phyloP scores from a whole-genome alignment of 2,329 filamentous ascomycete genomes.

The Phaeosphaeria sp. region DNA sequence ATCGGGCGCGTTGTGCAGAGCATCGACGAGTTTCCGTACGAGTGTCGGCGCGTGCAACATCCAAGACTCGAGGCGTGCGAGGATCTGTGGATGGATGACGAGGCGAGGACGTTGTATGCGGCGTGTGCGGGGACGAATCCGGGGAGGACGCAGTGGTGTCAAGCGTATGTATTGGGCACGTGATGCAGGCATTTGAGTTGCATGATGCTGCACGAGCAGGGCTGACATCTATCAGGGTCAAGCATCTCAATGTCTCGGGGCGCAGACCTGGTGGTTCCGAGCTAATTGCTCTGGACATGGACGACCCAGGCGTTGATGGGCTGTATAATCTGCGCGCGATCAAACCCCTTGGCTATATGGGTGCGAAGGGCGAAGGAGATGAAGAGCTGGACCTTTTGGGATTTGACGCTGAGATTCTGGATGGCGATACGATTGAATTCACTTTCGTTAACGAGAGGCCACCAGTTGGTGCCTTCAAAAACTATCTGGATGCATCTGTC shows the following conservation, averaged over 20 bases:
- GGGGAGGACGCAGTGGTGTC: slow-evolving; percentile 32
- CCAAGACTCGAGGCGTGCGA: slow-evolving; percentile 37
- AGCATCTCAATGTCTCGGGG: slow-evolving; percentile 27
- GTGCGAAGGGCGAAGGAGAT: slow-evolving; percentile 31
- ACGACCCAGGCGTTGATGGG: slow-evolving; percentile 29
- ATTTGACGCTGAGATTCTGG: slow-evolving; percentile 34
- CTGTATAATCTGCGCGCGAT: slow-evolving; percentile 33
- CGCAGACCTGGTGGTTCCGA: slow-evolving; percentile 31
- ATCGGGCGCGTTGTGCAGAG: slow-evolving; percentile 33
- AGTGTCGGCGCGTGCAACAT: slow-evolving; percentile 30
- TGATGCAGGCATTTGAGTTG: not conserved
- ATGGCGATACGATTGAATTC: slow-evolving; percentile 33
- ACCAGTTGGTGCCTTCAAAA: slow-evolving; percentile 29
- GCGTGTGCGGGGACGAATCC: slow-evolving; percentile 32
- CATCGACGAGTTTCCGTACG: slow-evolving; percentile 38
- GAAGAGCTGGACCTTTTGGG: slow-evolving; percentile 30
- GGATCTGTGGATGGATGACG: slow-evolving; percentile 40
- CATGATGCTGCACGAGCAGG: not conserved
- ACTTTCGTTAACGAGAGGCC: slow-evolving; percentile 38
- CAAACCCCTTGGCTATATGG: slow-evolving; percentile 27
- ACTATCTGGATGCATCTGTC: slow-evolving; percentile 26
- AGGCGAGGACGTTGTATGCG: slow-evolving; percentile 34
- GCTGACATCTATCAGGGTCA: slow-evolving; percentile 17
- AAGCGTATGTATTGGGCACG: slow-evolving; percentile 21
- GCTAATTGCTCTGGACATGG: slow-evolving; percentile 38